Evolutionary conservation across 23 red algal species (phyloP).

Genomic region (Agarophyton chilense): DNA sequence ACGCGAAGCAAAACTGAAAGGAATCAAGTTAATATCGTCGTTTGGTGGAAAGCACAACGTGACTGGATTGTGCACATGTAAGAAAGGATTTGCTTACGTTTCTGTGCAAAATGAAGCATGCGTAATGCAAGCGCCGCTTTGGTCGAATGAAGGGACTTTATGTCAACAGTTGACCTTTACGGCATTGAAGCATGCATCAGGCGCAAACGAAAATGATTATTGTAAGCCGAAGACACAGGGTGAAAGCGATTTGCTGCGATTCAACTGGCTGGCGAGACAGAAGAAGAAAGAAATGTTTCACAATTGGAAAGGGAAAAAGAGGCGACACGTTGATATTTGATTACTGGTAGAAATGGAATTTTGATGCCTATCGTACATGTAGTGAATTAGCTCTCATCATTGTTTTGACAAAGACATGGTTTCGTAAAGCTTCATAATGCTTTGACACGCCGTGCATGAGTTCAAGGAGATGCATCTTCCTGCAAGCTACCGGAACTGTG

Average conservation of each 20-base stretch:
- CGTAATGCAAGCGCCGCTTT: background rate
- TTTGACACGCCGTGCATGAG: too few species aligned
- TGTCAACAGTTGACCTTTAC: background rate
- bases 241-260: background rate
- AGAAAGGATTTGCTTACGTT: background rate
- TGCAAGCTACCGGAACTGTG: background rate
- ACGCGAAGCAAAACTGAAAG: background rate
- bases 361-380: background rate
- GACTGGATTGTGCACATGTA: background rate
- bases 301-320: constrained; percentile 37
- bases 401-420: too few species aligned
- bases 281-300: constrained; percentile 3
- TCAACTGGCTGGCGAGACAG: background rate
- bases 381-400: background rate
- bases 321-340: constrained; percentile 13
- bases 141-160: background rate
- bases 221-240: background rate
- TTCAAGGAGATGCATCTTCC: background rate
- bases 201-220: background rate
- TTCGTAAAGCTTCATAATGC: too few species aligned
- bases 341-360: background rate
- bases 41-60: background rate
- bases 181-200: background rate
- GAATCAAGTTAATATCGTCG: background rate
- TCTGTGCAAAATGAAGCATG: background rate